Conservation (phyloP, 345 rosid genomes). For the Brassica carinata region DNA sequence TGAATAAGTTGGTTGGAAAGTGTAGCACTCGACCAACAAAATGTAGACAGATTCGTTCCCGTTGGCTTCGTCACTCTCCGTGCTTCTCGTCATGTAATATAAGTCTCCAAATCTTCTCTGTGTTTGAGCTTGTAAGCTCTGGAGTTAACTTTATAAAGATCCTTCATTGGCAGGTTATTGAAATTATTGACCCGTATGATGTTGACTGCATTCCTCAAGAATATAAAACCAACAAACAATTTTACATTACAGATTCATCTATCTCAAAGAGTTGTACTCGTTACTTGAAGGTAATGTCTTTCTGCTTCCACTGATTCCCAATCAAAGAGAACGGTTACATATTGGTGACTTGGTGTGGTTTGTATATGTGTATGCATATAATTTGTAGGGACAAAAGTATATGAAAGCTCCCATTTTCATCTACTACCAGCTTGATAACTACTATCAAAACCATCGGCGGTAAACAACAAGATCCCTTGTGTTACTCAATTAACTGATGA, state of each 20-base stretch:
- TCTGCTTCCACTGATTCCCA: constrained; percentile 19
- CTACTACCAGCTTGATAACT: constrained; percentile 86
- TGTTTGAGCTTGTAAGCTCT: neutral
- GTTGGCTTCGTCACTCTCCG: constrained; percentile 62
- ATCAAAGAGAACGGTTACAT: neutral
- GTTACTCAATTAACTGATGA: constrained; percentile 2
- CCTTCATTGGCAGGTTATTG: constrained; percentile 60
- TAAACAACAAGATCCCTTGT: constrained; percentile 24
- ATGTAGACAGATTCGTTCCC: constrained; percentile 45
- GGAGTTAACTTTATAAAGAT: neutral
- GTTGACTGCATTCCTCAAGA: constrained; percentile 64
- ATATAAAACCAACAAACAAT: constrained; percentile 40
- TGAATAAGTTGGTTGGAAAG: too few species aligned
- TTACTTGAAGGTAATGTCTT: constrained; percentile 55
- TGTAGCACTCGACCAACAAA: too few species aligned
- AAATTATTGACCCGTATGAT: constrained; percentile 69
- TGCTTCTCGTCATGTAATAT: constrained; percentile 59
- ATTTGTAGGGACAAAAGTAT: constrained; percentile 59
- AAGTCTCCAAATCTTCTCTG: neutral
- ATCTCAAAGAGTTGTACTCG: constrained; percentile 67
- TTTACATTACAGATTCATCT: constrained; percentile 57
- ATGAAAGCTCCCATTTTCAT: constrained; percentile 87
- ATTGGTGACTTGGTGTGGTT: too few species aligned
- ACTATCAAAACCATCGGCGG: constrained; percentile 86
- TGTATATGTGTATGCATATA: neutral